Conservation (phyloP, 1,284 basidiomycete species). For the Ganoderma lingzhi region DNA sequence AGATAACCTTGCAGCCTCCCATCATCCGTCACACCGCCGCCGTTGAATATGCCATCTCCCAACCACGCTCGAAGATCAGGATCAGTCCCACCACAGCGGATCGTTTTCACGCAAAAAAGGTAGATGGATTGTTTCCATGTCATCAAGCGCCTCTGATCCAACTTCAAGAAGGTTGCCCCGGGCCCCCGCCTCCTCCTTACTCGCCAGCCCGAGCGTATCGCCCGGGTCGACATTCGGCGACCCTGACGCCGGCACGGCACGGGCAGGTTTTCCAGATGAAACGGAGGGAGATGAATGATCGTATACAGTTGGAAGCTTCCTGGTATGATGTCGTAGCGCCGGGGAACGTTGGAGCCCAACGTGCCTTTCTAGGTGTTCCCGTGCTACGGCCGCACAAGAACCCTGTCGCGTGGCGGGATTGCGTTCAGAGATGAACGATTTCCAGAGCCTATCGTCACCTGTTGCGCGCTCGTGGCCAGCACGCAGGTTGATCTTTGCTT, state of each 20-base stretch:
- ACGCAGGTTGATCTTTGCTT: slow-evolving; percentile 25
- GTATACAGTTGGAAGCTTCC: not conserved
- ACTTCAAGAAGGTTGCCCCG: not conserved
- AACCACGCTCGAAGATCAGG: not conserved
- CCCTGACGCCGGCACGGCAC: slow-evolving; percentile 5
- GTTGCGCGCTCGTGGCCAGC: slow-evolving; percentile 16
- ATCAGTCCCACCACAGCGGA: not conserved
- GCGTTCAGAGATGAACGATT: slow-evolving; percentile 23
- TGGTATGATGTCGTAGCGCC: slow-evolving; percentile 4
- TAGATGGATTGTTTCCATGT: slow-evolving; percentile 15
- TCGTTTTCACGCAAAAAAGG: slow-evolving; percentile 14
- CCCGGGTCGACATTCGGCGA: not conserved
- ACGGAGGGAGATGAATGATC: slow-evolving; percentile 16
- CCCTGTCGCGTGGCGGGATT: slow-evolving; percentile 16
- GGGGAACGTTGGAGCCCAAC: slow-evolving; percentile 9
- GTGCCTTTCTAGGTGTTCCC: slow-evolving; percentile 7
- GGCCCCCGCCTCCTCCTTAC: not conserved
- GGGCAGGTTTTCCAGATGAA: slow-evolving; percentile 8
- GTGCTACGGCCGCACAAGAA: slow-evolving; percentile 8
- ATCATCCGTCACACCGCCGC: slow-evolving; percentile 9
- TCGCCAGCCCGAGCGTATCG: slow-evolving; percentile 1
- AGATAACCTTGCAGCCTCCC: slow-evolving; percentile 13
- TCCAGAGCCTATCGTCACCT: slow-evolving; percentile 23
- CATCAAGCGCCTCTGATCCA: not conserved
- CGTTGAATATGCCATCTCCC: slow-evolving; percentile 2